Conservation (phyloP, 208 protist species). For the Willaertia magna region DNA sequence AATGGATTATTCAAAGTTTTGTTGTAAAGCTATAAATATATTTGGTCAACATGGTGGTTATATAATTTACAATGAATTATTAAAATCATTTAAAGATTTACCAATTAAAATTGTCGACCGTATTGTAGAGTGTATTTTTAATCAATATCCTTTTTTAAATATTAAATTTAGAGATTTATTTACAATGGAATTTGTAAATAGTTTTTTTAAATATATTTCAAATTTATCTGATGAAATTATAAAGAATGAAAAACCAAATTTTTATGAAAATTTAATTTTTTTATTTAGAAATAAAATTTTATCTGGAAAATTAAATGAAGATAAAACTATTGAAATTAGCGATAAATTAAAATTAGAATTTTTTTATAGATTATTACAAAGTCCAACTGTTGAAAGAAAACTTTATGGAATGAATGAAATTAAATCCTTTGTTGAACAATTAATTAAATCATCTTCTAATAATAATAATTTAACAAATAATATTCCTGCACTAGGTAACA, state of each 20-base stretch:
- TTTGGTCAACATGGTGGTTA: not conserved
- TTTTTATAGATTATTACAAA: not conserved
- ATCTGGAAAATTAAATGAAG: not conserved
- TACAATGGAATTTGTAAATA: not conserved
- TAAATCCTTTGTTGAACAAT: not conserved
- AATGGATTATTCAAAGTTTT: not conserved
- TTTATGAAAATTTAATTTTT: not conserved
- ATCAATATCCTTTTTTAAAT: not conserved
- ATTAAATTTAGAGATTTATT: not conserved
- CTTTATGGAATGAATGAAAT: not conserved
- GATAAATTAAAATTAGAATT: not conserved
- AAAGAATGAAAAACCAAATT: not conserved
- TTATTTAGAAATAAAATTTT: not conserved
- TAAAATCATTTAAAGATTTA: not conserved
- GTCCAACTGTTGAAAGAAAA: not conserved
- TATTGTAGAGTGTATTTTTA: not conserved
- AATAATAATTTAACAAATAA: too few relatives aligned
- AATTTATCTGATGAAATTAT: not conserved
- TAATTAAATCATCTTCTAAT: not conserved
- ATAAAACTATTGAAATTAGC: not conserved
- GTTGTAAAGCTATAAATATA: not conserved
- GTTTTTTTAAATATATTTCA: not conserved
- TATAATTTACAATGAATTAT: not conserved
- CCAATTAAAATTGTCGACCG: not conserved
- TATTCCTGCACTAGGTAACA: too few relatives aligned